Evolutionary conservation across 2,329 filamentous ascomycete genomes (phyloP).

Genomic region (Monilinia fructicola): DNA sequence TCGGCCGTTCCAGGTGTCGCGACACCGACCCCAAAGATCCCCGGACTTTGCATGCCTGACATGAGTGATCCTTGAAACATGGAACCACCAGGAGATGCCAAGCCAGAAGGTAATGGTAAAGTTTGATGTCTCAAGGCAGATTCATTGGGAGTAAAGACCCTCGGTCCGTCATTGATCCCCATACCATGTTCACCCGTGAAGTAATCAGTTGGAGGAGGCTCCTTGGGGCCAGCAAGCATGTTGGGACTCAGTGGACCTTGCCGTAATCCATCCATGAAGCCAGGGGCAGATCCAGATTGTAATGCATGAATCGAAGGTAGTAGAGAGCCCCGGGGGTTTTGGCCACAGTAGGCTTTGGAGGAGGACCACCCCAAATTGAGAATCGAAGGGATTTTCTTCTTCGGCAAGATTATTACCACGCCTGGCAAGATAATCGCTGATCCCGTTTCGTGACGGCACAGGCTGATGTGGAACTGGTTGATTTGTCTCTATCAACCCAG

Average conservation of each 20-base stretch:
- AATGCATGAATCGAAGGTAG: slow-evolving; percentile 87
- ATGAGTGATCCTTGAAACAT: neutral
- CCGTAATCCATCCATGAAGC: slow-evolving; percentile 82
- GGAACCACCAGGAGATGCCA: slow-evolving; percentile 68
- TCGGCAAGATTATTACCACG: slow-evolving; percentile 52
- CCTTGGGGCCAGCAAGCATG: slow-evolving; percentile 83
- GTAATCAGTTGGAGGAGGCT: slow-evolving; percentile 64
- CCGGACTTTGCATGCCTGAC: slow-evolving; percentile 64
- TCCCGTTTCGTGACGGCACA: slow-evolving; percentile 46
- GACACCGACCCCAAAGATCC: slow-evolving; percentile 77
- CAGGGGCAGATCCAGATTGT: slow-evolving; percentile 82
- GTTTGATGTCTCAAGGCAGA: slow-evolving; percentile 72
- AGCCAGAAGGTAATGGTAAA: no score
- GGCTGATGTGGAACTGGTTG: slow-evolving; percentile 47
- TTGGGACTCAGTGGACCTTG: slow-evolving; percentile 93
- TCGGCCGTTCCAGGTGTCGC: slow-evolving; percentile 83
- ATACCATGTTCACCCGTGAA: slow-evolving; percentile 73
- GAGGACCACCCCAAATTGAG: slow-evolving; percentile 63
- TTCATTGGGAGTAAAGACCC: slow-evolving; percentile 91
- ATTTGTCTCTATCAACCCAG: neutral
- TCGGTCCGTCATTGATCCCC: neutral
- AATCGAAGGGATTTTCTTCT: slow-evolving; percentile 96
- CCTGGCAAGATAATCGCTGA: slow-evolving; percentile 64
- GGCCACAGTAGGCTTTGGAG: slow-evolving; percentile 53
- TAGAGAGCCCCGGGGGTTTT: slow-evolving; percentile 79